Percentiles rank a stretch among this genome's conserved stretches.
Evolutionary conservation across 2,329 filamentous ascomycete species (phyloP).

Genomic region (Paecilomyces niveus): DNA sequence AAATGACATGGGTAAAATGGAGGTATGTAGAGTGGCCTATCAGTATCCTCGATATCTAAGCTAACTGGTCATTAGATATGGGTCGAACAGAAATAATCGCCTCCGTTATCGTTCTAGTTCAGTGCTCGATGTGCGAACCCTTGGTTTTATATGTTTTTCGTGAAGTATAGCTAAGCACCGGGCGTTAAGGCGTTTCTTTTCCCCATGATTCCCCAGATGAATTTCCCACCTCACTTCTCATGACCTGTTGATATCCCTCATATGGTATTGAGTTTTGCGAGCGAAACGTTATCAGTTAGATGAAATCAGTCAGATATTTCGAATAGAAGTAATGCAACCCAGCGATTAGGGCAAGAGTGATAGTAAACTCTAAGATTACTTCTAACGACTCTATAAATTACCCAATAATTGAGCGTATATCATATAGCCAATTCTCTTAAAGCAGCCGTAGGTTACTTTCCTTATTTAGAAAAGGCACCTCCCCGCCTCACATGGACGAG

Average conservation of each 20-base stretch:
- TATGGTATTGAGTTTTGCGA: neutral
- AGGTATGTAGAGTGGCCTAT: slow-evolving; percentile 58
- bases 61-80: slow-evolving; percentile 11
- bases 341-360: neutral
- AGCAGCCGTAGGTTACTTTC: too few relatives aligned
- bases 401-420: too few relatives aligned
- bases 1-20: slow-evolving; percentile 84
- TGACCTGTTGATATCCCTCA: neutral
- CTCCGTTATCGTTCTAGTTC: neutral
- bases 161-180: slow-evolving; percentile 4
- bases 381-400: too few relatives aligned
- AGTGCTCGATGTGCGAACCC: neutral
- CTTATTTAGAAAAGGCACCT: too few relatives aligned
- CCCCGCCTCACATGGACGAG: too few relatives aligned
- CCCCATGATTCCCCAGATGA: neutral
- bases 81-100: slow-evolving; percentile 10
- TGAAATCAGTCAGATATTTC: neutral
- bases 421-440: too few relatives aligned
- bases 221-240: neutral
- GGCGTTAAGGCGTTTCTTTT: neutral
- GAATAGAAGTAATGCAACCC: neutral
- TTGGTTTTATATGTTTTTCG: neutral
- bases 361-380: too few relatives aligned
- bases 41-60: neutral
- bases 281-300: neutral